Base-by-base conservation (phyloP, 495 filamentous ascomycete genomes). In the Penicillium cinerascens region DNA sequence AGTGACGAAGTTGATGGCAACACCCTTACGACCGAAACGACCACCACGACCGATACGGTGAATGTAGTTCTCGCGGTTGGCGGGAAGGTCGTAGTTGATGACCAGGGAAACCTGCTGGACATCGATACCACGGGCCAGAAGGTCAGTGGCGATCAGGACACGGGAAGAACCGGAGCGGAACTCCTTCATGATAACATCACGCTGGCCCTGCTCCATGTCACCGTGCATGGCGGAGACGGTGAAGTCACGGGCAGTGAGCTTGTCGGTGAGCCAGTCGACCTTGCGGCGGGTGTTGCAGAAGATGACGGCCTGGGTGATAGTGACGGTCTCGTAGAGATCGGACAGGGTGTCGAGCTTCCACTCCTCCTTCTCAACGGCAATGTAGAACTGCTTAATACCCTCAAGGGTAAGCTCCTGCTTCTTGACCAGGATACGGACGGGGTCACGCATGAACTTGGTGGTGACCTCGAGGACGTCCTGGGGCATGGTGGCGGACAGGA, bases 1-100 rank as follows among this genome's bases (percentile, higher is more conserved):
- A 50, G 95, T 98, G 70, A 98, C 93, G 75, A 98, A 98, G 87
- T 98, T 98, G 82, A 98, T 98, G 60, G 93, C 95, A 72, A 98
- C 93, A 87, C 93, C 93, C 83, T 98, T 98, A 70, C 93, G 89
- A 72, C 93, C 93, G 78, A 98, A 98, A 81, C 93, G 90, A 74
- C 93, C 93, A 73, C 91, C 90, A 80, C 93, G 91, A 80, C 93
- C 93, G 68, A 98, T 98, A 63, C 93, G 87, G 78, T 98, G 93
- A 76, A 98, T 98, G 87, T 98, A 98, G 82, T 98, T 98, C 79
- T 98, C 93, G 68, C 93, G 90, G 80, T 98, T 98, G 73, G 89
- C 88, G 49, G 93, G 93, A 16, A 98, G 81, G 72, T 98, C 93
- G 77, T 98, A 98, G 83, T 98, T 98, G 83, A 98, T 98, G 77